Evolutionary conservation across 257 asterid genomes (phyloP).

Genomic region (Solanum microdontum): DNA sequence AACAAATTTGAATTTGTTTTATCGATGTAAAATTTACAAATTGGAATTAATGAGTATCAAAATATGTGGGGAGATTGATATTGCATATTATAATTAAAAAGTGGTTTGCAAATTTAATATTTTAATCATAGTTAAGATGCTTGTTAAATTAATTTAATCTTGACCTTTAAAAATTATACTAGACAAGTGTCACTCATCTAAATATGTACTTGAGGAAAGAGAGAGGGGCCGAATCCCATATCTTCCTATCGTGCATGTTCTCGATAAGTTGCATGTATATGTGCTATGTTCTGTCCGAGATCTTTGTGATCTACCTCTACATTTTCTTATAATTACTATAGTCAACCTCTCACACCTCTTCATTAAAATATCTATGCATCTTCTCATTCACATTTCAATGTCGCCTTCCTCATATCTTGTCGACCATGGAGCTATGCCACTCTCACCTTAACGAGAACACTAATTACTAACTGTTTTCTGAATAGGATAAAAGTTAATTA

Average conservation of each 20-base stretch:
- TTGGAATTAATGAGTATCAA: no score
- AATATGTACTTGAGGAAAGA: no score
- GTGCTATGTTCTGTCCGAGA: neutral
- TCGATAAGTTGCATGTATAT: neutral
- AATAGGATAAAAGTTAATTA: neutral
- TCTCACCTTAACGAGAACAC: neutral
- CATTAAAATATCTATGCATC: neutral
- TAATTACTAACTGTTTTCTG: neutral
- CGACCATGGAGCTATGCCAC: neutral
- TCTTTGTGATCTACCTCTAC: neutral
- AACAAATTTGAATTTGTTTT: no score
- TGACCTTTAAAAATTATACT: no score
- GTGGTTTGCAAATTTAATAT: no score
- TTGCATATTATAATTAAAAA: no score
- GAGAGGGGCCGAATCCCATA: neutral
- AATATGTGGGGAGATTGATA: no score
- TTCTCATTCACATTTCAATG: neutral
- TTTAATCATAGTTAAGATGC: no score
- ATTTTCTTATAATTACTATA: neutral
- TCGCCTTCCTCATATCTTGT: neutral
- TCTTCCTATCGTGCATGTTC: neutral
- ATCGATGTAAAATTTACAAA: no score
- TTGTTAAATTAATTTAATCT: no score
- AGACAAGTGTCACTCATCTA: no score
- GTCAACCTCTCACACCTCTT: neutral